phyloP scores from a whole-genome alignment of 192 early-diverging fungal genomes.

The Umbelopsis sp. region DNA sequence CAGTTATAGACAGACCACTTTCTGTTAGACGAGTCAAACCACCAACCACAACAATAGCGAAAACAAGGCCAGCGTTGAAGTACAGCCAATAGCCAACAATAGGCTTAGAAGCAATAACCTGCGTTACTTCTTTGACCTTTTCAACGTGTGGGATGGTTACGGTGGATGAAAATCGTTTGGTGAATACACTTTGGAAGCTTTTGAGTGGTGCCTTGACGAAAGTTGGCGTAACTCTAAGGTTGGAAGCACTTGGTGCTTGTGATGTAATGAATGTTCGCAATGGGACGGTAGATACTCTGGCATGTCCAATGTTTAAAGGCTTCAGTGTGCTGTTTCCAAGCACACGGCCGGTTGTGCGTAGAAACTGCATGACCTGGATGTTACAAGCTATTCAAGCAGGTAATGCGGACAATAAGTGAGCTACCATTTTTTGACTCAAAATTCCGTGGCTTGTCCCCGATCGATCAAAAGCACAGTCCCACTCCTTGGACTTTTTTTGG shows the following conservation, averaged over 20 bases:
- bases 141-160: not conserved
- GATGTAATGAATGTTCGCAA: not conserved
- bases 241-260: not conserved
- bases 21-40: slow-evolving; percentile 97
- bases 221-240: not conserved
- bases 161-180: slow-evolving; percentile 4
- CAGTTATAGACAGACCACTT: slow-evolving; percentile 92
- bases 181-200: not conserved
- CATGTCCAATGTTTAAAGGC: not conserved
- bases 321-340: not conserved
- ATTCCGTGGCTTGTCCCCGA: not conserved
- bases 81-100: slow-evolving; percentile 95
- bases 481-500: not conserved
- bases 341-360: not conserved
- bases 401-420: not conserved
- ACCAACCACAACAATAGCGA: slow-evolving; percentile 92
- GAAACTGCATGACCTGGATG: slow-evolving; percentile 9
- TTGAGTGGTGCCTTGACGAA: not conserved
- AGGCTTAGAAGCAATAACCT: slow-evolving; percentile 29
- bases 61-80: slow-evolving; percentile 84
- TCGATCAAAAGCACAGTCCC: not conserved
- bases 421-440: not conserved
- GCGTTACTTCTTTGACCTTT: not conserved
- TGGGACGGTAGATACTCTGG: not conserved
- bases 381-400: not conserved